phyloP scores from a whole-genome alignment of 1,284 basidiomycete species.

The Papiliotrema terrestris region DNA sequence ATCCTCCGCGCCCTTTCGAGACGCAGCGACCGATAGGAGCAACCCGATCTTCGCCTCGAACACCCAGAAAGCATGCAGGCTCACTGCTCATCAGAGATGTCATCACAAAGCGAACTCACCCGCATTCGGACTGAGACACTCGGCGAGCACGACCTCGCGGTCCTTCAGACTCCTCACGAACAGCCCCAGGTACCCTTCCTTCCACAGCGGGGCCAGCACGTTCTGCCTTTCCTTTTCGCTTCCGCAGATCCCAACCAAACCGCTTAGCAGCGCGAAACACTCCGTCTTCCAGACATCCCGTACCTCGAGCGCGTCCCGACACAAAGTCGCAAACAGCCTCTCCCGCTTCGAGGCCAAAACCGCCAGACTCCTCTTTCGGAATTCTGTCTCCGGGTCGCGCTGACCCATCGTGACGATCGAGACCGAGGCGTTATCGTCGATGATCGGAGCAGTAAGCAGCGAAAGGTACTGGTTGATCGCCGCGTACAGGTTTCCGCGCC shows the following conservation, averaged over 20 bases:
- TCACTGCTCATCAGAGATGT: constrained; percentile 55
- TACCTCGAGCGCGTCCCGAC: constrained; percentile 88
- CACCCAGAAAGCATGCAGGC: constrained; percentile 86
- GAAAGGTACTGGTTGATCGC: constrained; percentile 83
- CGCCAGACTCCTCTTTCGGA: constrained; percentile 62
- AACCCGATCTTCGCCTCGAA: constrained; percentile 93
- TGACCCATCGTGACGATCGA: constrained; percentile 8
- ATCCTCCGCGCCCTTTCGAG: constrained; percentile 75
- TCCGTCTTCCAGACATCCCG: constrained; percentile 93
- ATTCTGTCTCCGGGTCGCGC: constrained; percentile 16
- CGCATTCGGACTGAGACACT: constrained; percentile 81
- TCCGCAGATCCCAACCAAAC: constrained; percentile 52
- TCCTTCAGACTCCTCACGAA: constrained; percentile 83
- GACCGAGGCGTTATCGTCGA: constrained; percentile 12
- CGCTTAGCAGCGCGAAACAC: constrained; percentile 58
- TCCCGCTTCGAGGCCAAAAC: constrained; percentile 60
- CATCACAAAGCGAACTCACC: constrained; percentile 52
- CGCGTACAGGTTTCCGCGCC: constrained; percentile 97
- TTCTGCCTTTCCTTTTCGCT: constrained; percentile 30
- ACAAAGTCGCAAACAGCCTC: constrained; percentile 69
- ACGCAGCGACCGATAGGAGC: constrained; percentile 77
- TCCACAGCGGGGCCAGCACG: constrained; percentile 62
- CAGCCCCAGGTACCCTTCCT: constrained; percentile 75
- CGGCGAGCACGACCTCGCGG: constrained; percentile 71
- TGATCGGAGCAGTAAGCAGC: constrained; percentile 50